Conservation (phyloP, 2,329 filamentous ascomycete species). For the Ceratocystis cubensis region DNA sequence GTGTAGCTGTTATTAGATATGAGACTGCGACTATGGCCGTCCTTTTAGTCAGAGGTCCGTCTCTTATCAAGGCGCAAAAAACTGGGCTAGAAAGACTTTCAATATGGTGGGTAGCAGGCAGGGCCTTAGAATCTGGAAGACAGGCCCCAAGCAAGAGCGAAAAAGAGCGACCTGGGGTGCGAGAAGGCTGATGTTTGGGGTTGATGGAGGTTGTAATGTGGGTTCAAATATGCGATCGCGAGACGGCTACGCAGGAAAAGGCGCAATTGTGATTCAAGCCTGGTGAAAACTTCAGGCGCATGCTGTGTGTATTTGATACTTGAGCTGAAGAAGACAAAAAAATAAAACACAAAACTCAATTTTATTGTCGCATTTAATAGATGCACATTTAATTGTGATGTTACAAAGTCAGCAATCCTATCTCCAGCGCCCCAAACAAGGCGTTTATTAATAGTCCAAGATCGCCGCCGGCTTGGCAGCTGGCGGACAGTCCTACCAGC, state of each 20-base stretch:
- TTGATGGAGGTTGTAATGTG: background rate
- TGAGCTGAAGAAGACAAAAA: background rate
- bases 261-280: background rate
- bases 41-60: background rate
- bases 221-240: background rate
- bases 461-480: background rate
- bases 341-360: background rate
- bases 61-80: constrained; percentile 1
- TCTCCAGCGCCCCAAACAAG: background rate
- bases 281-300: background rate
- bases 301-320: background rate
- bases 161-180: background rate
- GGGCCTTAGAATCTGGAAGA: too few species aligned
- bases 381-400: background rate
- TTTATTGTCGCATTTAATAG: constrained; percentile 3
- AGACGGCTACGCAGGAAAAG: background rate
- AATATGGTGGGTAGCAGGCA: background rate
- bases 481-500: background rate
- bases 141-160: background rate
- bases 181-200: background rate
- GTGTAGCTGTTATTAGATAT: background rate
- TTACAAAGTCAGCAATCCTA: background rate
- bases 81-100: background rate
- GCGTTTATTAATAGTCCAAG: background rate
- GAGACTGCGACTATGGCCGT: background rate